A percentile compares a stretch with the other conserved stretches of the same genome.
phyloP scores from a whole-genome alignment of 148 eudicot species.

The Chenopodium album region DNA sequence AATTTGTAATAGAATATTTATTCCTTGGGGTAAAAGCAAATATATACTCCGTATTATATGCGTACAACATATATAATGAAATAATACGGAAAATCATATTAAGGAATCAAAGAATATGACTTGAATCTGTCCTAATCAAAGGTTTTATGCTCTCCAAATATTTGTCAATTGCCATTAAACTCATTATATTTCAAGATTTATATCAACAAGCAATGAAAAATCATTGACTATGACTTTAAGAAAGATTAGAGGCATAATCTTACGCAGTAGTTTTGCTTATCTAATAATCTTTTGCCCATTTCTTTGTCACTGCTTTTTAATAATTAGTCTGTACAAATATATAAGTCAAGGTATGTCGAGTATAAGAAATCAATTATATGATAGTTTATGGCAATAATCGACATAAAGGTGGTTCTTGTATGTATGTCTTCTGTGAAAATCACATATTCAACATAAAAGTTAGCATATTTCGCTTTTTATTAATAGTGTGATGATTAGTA shows the following conservation, averaged over 20 bases:
- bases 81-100: not conserved
- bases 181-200: not conserved
- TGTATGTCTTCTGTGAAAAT: not conserved
- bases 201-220: not conserved
- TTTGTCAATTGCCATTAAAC: not conserved
- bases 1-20: not conserved
- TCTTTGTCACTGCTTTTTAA: not conserved
- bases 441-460: too few species aligned
- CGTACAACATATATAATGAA: not conserved
- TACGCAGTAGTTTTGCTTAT: not conserved
- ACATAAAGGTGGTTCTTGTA: not conserved
- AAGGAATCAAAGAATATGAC: conserved; percentile 1
- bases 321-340: not conserved
- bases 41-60: not conserved
- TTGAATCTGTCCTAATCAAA: not conserved
- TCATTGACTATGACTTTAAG: not conserved
- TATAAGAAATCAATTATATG: not conserved
- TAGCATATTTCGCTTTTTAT: too few species aligned
- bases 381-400: not conserved
- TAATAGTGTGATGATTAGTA: too few species aligned
- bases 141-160: not conserved
- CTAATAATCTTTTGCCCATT: not conserved
- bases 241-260: not conserved
- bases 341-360: not conserved
- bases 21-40: conserved; percentile 13